Evolutionary conservation across 352 stramenopile genomes (phyloP).

Genomic region (Phytophthora ohioensis): DNA sequence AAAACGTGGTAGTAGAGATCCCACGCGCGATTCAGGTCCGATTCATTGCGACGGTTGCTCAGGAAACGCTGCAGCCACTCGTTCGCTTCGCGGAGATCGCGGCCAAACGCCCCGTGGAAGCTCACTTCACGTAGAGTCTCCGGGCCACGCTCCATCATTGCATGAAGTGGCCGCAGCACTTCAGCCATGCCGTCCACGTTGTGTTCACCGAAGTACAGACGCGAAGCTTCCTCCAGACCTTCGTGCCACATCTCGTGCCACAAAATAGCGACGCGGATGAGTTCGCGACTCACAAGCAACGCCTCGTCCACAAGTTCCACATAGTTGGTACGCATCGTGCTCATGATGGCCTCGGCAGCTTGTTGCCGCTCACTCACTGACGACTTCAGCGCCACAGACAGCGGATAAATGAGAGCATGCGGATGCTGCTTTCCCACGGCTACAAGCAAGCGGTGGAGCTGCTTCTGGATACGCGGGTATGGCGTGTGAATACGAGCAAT

Average conservation of each 20-base stretch:
- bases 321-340: conserved; percentile 94
- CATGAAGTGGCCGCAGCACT: conserved; percentile 94
- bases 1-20: conserved; percentile 99
- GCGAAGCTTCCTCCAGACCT: conserved; percentile 97
- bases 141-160: conserved; percentile 90
- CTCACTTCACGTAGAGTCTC: conserved; percentile 82
- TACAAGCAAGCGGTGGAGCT: conserved; percentile 91
- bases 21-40: conserved; percentile 96
- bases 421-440: conserved; percentile 94
- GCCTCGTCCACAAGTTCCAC: conserved; percentile 96
- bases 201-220: conserved; percentile 97
- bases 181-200: conserved; percentile 97
- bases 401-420: conserved; percentile 98
- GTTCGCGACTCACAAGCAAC: conserved; percentile 95
- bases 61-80: conserved; percentile 81
- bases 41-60: conserved; percentile 64
- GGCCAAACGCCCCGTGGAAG: conserved; percentile 93
- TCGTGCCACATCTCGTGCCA: conserved; percentile 99
- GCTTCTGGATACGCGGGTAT: conserved; percentile 69
- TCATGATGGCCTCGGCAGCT: conserved; percentile 96
- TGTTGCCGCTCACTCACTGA: conserved; percentile 88
- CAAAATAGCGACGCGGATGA: conserved; percentile 98
- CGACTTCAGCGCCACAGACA: conserved; percentile 97
- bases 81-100: conserved; percentile 89
- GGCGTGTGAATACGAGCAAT: conserved; percentile 92